phyloP scores from a whole-genome alignment of 2,329 filamentous ascomycete species.

The Pseudogymnoascus sp. region DNA sequence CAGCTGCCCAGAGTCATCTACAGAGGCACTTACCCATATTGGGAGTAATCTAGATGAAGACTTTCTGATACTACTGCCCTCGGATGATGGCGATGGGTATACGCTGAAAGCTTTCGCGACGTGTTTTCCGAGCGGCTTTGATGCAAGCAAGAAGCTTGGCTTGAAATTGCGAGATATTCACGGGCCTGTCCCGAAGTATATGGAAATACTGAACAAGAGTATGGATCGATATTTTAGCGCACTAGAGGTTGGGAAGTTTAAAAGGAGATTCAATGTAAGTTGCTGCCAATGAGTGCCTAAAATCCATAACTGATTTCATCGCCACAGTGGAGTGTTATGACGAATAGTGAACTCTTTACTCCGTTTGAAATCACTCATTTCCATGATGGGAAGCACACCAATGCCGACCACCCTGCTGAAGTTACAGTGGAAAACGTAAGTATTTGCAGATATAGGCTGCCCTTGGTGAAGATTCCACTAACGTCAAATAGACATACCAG shows the following conservation, averaged over 20 bases:
- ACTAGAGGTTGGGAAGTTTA: slow-evolving; percentile 43
- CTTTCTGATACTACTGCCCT: slow-evolving; percentile 48
- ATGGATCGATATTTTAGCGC: slow-evolving; percentile 55
- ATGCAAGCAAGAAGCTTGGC: slow-evolving; percentile 44
- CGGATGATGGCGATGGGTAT: slow-evolving; percentile 33
- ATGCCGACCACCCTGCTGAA: slow-evolving; percentile 13
- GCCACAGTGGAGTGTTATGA: slow-evolving; percentile 31
- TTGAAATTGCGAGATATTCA: slow-evolving; percentile 47
- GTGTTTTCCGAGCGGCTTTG: slow-evolving; percentile 51
- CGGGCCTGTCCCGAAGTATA: slow-evolving; percentile 48
- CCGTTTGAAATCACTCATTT: slow-evolving; percentile 31
- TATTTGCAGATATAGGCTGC: no score
- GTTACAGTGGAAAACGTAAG: neutral
- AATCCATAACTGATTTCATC: neutral
- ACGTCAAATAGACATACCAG: slow-evolving; percentile 32
- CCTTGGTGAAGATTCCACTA: neutral
- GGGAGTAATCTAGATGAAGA: slow-evolving; percentile 49
- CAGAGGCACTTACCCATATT: slow-evolving; percentile 38
- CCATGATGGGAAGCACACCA: slow-evolving; percentile 9
- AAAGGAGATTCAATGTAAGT: slow-evolving; percentile 43
- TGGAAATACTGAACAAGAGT: slow-evolving; percentile 43
- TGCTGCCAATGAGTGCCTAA: neutral
- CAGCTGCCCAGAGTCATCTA: slow-evolving; percentile 25
- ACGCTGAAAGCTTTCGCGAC: slow-evolving; percentile 46
- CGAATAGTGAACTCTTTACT: slow-evolving; percentile 31